phyloP scores from a whole-genome alignment of 129 eudicot genomes.

The carrot (Daucus carota) region DNA sequence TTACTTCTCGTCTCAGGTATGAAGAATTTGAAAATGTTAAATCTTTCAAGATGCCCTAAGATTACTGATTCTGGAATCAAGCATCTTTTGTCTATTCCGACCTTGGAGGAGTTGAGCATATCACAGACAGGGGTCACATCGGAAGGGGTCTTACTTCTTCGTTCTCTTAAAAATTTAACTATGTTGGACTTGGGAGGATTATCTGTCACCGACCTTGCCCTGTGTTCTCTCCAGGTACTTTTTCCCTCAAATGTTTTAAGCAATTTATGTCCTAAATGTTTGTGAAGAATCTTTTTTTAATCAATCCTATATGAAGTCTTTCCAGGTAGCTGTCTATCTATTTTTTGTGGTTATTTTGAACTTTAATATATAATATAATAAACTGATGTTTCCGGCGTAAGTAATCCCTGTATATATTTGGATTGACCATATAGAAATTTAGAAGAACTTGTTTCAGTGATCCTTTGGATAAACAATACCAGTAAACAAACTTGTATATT shows the following conservation, averaged over 20 bases:
- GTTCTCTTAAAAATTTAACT: conserved; percentile 49
- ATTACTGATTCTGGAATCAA: conserved; percentile 72
- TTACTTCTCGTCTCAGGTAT: conserved; percentile 50
- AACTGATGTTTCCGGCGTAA: background rate
- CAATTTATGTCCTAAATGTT: background rate
- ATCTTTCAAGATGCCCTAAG: conserved; percentile 81
- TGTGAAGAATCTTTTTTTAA: background rate
- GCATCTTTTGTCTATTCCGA: conserved; percentile 61
- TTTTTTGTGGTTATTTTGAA: background rate
- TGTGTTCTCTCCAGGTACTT: conserved; percentile 77
- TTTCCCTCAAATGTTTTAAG: background rate
- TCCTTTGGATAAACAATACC: background rate
- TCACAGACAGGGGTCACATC: conserved; percentile 81
- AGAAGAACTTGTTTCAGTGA: background rate
- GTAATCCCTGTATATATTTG: background rate
- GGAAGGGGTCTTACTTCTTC: conserved; percentile 54
- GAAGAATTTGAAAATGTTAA: conserved; percentile 61
- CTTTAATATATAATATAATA: background rate
- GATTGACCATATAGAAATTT: background rate
- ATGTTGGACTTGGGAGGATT: conserved; percentile 86
- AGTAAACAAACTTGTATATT: background rate
- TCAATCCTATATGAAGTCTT: background rate
- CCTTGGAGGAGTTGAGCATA: conserved; percentile 55
- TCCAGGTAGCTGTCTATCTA: background rate
- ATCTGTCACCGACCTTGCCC: conserved; percentile 52